Evolutionary conservation across 179 eudicot species (phyloP).

Genomic region (Monotropa hypopitys): DNA sequence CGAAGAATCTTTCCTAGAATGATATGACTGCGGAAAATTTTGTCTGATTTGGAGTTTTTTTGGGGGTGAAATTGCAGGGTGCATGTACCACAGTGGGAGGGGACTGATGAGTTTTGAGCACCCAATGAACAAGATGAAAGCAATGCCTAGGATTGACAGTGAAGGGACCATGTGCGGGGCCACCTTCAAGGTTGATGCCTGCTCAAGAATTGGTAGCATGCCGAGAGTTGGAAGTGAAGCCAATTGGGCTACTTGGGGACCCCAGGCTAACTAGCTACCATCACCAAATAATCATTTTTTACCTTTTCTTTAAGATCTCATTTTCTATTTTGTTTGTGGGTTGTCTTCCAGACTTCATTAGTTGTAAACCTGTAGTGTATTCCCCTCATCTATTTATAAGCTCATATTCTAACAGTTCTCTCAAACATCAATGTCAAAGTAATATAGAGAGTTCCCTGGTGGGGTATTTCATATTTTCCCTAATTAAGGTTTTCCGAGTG

Average conservation of each 20-base stretch:
- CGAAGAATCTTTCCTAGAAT: neutral
- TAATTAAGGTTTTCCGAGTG: too few species aligned
- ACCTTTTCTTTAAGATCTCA: too few species aligned
- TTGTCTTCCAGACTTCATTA: neutral
- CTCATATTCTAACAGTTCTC: too few species aligned
- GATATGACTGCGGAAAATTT: neutral
- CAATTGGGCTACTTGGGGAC: constrained; percentile 53
- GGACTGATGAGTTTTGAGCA: constrained; percentile 69
- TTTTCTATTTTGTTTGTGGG: neutral
- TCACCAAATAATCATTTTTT: neutral
- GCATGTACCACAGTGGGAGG: constrained; percentile 64
- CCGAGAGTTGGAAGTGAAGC: constrained; percentile 83
- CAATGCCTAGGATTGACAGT: constrained; percentile 88
- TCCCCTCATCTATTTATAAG: neutral
- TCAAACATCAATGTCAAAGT: neutral
- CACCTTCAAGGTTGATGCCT: constrained; percentile 55
- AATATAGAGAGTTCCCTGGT: too few species aligned
- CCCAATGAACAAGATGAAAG: constrained; percentile 70
- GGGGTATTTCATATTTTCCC: neutral
- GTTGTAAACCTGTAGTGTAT: neutral
- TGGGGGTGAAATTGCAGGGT: constrained; percentile 35
- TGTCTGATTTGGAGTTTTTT: neutral
- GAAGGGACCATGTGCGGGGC: constrained; percentile 81
- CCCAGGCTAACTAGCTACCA: neutral
- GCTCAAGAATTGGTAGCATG: constrained; percentile 41